phyloP scores from a whole-genome alignment of 495 filamentous ascomycete species.

The Niebla homalea region DNA sequence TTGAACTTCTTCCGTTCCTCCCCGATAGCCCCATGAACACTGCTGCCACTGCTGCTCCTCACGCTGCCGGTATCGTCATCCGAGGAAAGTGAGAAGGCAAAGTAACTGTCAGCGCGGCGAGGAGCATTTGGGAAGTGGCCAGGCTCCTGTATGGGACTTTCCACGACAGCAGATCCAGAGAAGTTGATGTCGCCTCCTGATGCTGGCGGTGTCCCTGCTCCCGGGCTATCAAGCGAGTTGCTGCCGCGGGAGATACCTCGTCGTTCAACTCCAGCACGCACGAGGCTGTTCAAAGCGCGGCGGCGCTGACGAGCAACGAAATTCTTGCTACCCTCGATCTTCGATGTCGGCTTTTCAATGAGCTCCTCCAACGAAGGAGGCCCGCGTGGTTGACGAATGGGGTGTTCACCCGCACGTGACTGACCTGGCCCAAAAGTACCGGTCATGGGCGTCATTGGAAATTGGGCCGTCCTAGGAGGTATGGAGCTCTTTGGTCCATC shows the following conservation, averaged over 20 bases:
- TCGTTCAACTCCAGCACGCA: constrained; percentile 79
- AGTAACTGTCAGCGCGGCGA: not conserved
- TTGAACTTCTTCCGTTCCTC: constrained; percentile 61
- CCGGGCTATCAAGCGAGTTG: constrained; percentile 27
- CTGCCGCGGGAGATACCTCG: constrained; percentile 53
- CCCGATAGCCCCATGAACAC: constrained; percentile 64
- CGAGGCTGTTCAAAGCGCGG: constrained; percentile 78
- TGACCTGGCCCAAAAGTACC: constrained; percentile 91
- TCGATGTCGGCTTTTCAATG: constrained; percentile 76
- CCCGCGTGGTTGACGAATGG: constrained; percentile 82
- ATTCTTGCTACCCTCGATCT: constrained; percentile 96
- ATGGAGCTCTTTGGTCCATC: constrained; percentile 49
- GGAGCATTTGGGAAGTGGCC: no score
- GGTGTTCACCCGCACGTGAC: constrained; percentile 84
- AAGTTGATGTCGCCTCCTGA: constrained; percentile 66
- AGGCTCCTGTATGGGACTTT: no score
- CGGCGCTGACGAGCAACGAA: constrained; percentile 89
- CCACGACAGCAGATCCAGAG: constrained; percentile 43
- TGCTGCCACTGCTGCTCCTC: constrained; percentile 66
- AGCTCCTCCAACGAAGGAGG: constrained; percentile 90
- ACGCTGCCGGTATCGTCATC: constrained; percentile 62
- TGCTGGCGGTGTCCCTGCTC: constrained; percentile 73
- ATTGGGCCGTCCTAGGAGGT: constrained; percentile 56
- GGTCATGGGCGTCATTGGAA: constrained; percentile 69
- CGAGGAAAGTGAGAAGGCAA: not conserved